phyloP scores from a whole-genome alignment of 768 basidiomycete species.

The Tricholoma terreum region DNA sequence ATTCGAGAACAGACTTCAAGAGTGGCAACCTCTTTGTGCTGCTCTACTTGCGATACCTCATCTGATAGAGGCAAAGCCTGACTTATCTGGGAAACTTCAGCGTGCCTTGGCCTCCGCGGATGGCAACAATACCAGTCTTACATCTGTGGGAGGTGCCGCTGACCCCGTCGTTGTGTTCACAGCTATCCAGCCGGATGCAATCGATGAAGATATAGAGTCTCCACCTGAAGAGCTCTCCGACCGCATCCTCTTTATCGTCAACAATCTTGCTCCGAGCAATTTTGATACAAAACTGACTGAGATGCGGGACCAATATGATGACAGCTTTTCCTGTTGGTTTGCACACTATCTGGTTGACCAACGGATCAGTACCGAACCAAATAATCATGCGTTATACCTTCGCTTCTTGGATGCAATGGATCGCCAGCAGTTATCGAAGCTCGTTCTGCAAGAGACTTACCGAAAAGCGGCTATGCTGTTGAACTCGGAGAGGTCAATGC shows the following conservation, averaged over 20 bases:
- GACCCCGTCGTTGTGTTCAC: slow-evolving; percentile 64
- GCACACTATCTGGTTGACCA: slow-evolving; percentile 97
- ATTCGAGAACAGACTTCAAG: slow-evolving; percentile 82
- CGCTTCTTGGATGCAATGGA: slow-evolving; percentile 88
- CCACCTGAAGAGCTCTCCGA: slow-evolving; percentile 90
- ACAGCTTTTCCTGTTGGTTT: slow-evolving; percentile 89
- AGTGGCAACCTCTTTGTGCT: slow-evolving; percentile 93
- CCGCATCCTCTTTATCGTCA: slow-evolving; percentile 95
- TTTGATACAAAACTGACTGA: slow-evolving; percentile 86
- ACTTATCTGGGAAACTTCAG: slow-evolving; percentile 68
- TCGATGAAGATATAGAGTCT: slow-evolving; percentile 57
- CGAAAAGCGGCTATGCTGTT: slow-evolving; percentile 81
- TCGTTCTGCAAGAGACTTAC: slow-evolving; percentile 93
- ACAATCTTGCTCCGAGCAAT: slow-evolving; percentile 94
- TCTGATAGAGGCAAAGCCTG: slow-evolving; percentile 81
- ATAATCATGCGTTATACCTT: slow-evolving; percentile 94
- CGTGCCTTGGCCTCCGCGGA: slow-evolving; percentile 62
- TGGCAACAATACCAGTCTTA: slow-evolving; percentile 35
- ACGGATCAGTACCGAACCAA: slow-evolving; percentile 92
- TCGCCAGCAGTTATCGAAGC: slow-evolving; percentile 59
- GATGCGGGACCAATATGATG: slow-evolving; percentile 81
- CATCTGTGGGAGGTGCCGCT: slow-evolving; percentile 25
- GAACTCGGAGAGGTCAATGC: slow-evolving; percentile 88
- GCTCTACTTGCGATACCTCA: slow-evolving; percentile 85
- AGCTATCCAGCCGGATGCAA: slow-evolving; percentile 69